phyloP scores from a whole-genome alignment of 352 stramenopile species.

The Globisporangium viniferum region DNA sequence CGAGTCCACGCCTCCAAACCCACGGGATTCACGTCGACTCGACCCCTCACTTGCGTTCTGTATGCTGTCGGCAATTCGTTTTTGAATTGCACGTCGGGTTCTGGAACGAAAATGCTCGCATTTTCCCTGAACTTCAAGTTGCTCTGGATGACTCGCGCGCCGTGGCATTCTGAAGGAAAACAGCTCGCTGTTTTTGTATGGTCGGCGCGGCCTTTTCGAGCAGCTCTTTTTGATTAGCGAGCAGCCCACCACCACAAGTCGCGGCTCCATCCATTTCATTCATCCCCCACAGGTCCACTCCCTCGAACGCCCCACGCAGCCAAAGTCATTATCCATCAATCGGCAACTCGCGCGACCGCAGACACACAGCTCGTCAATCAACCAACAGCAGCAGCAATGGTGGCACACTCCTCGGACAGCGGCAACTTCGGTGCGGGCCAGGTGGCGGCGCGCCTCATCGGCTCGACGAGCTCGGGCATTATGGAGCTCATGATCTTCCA shows the following conservation, averaged over 20 bases:
- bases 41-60: slow-evolving; percentile 5
- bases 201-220: neutral
- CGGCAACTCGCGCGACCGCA: slow-evolving; percentile 14
- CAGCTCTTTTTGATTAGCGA: neutral
- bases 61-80: slow-evolving; percentile 5
- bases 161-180: slow-evolving; percentile 3
- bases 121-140: slow-evolving; percentile 4
- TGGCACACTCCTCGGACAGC: slow-evolving; percentile 48
- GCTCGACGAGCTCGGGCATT: slow-evolving; percentile 90
- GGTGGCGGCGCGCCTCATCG: slow-evolving; percentile 82
- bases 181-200: neutral
- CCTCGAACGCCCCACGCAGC: neutral
- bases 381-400: slow-evolving; percentile 27
- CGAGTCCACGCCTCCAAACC: neutral
- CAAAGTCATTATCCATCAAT: slow-evolving; percentile 9
- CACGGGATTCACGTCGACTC: neutral
- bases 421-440: slow-evolving; percentile 35
- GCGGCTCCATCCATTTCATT: slow-evolving; percentile 2
- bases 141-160: neutral
- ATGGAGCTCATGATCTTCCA: slow-evolving; percentile 95
- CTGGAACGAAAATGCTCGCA: neutral
- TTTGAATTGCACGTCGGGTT: slow-evolving; percentile 10
- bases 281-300: neutral
- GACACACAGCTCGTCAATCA: slow-evolving; percentile 6
- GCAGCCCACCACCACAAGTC: neutral